phyloP scores from a whole-genome alignment of 1,284 basidiomycete genomes.

The Cryptococcus sp. region DNA sequence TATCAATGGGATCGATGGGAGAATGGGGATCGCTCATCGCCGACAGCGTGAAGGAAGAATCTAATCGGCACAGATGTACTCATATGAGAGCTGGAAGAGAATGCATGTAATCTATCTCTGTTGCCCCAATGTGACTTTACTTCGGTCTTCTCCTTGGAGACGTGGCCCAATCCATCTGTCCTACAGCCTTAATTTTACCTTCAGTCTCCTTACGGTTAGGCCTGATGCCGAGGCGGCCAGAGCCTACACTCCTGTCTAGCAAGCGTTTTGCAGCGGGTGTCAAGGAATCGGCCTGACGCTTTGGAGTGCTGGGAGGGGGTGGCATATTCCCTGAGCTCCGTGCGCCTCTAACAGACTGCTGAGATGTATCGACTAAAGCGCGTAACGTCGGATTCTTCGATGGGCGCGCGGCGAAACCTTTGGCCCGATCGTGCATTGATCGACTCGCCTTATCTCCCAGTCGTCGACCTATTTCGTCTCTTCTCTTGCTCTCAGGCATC shows the following conservation, averaged over 20 bases:
- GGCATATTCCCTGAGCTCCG: slow-evolving; percentile 17
- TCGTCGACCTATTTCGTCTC: slow-evolving; percentile 71
- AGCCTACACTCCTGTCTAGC: slow-evolving; percentile 58
- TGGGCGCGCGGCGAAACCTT: slow-evolving; percentile 48
- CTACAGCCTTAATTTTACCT: no score
- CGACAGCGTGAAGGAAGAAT: slow-evolving; percentile 23
- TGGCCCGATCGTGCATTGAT: slow-evolving; percentile 43
- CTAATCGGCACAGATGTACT: neutral
- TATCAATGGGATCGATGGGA: slow-evolving; percentile 18
- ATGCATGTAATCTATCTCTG: neutral
- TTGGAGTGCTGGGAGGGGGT: slow-evolving; percentile 53
- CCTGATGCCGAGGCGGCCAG: slow-evolving; percentile 8
- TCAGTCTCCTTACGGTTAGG: no score
- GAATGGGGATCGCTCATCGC: slow-evolving; percentile 16
- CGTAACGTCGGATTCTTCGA: slow-evolving; percentile 10
- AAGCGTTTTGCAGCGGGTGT: slow-evolving; percentile 75
- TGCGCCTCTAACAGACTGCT: slow-evolving; percentile 13
- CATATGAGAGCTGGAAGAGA: neutral
- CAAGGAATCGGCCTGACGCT: slow-evolving; percentile 59
- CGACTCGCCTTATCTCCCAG: slow-evolving; percentile 58
- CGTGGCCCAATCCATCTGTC: slow-evolving; percentile 48
- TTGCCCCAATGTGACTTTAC: slow-evolving; percentile 3
- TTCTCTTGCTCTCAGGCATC: slow-evolving; percentile 61
- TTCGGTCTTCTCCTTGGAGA: slow-evolving; percentile 75
- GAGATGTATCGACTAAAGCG: neutral